phyloP scores from a whole-genome alignment of 164 flowering plant species.

The Kalanchoe fedtschenkoi region DNA sequence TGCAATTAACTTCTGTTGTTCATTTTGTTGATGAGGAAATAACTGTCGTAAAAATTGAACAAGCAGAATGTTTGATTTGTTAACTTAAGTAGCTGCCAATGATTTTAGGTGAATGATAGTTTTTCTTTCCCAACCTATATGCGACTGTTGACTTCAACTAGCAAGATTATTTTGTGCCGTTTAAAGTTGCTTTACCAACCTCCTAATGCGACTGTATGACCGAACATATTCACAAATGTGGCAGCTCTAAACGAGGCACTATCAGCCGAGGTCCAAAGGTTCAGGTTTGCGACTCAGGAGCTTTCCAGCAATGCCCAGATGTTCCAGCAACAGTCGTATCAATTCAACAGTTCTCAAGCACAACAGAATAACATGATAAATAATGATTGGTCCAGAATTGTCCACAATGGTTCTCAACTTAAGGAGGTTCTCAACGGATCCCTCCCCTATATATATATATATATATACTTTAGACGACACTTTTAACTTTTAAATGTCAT shows the following conservation, averaged over 20 bases:
- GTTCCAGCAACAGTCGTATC: background rate
- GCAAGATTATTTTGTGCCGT: no score
- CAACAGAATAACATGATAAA: no score
- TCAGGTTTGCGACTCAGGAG: background rate
- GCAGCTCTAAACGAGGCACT: conserved; percentile 4
- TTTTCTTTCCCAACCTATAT: background rate
- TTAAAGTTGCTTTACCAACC: background rate
- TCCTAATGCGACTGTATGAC: background rate
- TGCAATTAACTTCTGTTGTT: no score
- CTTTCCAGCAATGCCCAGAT: background rate
- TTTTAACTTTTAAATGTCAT: no score
- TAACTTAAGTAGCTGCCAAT: background rate
- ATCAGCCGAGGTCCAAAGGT: conserved; percentile 5
- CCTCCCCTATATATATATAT: no score
- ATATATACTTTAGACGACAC: no score
- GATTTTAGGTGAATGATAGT: background rate
- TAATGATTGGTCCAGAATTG: no score
- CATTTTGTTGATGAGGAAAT: background rate
- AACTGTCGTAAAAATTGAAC: background rate
- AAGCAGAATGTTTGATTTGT: background rate
- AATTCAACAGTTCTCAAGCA: background rate
- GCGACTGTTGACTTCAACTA: background rate
- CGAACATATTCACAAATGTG: background rate
- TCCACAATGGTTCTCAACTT: no score
- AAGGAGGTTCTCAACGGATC: no score